Base-by-base conservation (phyloP, 306 rosid species). In the Trifolium dubium region DNA sequence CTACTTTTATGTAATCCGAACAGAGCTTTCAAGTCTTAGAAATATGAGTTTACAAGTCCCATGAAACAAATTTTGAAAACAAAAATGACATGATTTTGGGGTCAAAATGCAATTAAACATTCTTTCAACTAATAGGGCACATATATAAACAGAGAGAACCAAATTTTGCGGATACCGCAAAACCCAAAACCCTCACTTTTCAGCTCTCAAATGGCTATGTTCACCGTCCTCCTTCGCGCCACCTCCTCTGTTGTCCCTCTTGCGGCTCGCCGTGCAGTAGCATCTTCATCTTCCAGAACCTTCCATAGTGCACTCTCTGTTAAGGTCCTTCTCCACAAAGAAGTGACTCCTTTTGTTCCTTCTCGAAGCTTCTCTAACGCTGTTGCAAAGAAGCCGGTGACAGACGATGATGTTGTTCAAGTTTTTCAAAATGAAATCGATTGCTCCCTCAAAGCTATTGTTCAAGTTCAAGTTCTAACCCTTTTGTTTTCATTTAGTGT, bases 341-440 rank as follows among this genome's bases (percentile, higher is more conserved):
- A 69, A 2, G 64, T 69, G 11, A 54, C 68, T 69, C 73, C 73
- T 12, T 19, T 76, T 13, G 62, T 31, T 1, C 91, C 90, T 37
- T 69, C 77, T 74, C 78, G 35, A 28, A 88, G 80, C 30, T 84
- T 88, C 74, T 83, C 86, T 43, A 74, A 83, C 2, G 64, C 80
- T 55, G 47, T 83, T n/a, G 67, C 85, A 11, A n/a, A 79, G 0
- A 81, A 78, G 75, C 12, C 60, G 0, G 58, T 72, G 15, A 76
- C 83, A 9, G 89, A 89, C 6, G 73, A 60, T 32, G 70, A 23
- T 37, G 83, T 89, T 30, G 6, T 83, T 53, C 56, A 62, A 58
- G 75, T 85, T 78, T 83, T 91, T 29, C 77, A 89, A 40, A 65
- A 88, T 51, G 97, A 85, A 85, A 86, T 93, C 79, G 5, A 78